Evolutionary conservation across 805 yeast genomes (phyloP).

Genomic region (Lipomyces spencermartinsiae): DNA sequence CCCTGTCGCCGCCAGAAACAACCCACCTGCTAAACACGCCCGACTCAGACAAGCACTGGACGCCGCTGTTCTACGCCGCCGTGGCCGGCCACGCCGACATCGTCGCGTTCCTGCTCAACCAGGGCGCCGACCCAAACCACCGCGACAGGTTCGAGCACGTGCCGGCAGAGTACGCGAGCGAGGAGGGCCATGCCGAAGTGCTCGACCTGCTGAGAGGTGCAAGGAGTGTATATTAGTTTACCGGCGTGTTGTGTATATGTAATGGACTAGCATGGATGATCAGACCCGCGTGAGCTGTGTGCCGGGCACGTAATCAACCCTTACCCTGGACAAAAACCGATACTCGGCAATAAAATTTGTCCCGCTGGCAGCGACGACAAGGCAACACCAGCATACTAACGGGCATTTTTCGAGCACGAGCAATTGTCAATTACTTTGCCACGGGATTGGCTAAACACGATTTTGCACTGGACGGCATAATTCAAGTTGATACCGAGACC

Average conservation of each 20-base stretch:
- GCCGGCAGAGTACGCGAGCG: constrained; percentile 41
- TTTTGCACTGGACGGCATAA: no score
- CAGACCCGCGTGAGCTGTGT: neutral
- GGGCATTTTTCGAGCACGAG: no score
- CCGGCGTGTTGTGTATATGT: neutral
- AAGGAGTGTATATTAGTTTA: neutral
- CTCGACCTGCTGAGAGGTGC: constrained; percentile 15
- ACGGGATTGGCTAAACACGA: no score
- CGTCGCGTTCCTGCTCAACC: constrained; percentile 23
- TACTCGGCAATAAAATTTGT: neutral
- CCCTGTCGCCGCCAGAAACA: constrained; percentile 11
- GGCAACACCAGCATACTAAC: neutral
- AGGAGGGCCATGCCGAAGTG: constrained; percentile 47
- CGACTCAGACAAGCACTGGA: constrained; percentile 33
- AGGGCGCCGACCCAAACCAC: constrained; percentile 23
- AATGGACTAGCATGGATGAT: neutral
- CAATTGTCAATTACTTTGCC: no score
- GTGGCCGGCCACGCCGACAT: constrained; percentile 31
- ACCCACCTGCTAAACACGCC: constrained; percentile 2
- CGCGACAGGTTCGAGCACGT: constrained; percentile 25
- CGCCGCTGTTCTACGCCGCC: constrained; percentile 33
- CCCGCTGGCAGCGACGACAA: neutral
- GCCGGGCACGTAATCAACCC: neutral
- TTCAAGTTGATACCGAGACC: no score
- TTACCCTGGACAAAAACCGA: neutral